Conservation (phyloP, 169 alveolate species). For the Pseudocohnilembus persalinus region DNA sequence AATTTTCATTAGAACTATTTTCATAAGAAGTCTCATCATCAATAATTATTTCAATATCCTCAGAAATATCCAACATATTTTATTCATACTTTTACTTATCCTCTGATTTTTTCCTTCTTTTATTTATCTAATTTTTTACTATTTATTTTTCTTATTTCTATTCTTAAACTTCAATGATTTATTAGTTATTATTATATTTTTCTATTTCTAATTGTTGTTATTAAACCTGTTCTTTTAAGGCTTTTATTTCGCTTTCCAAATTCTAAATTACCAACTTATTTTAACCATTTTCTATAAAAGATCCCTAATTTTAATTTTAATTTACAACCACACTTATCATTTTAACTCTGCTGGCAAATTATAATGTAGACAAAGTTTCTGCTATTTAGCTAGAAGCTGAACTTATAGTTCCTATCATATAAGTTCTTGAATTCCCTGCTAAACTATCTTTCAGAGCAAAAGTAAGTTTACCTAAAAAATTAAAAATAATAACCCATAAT, state of each 20-base stretch:
- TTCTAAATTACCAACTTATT: neutral
- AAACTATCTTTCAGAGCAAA: constrained; percentile 70
- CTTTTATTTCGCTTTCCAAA: neutral
- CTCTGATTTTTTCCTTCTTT: no score
- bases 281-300: no score
- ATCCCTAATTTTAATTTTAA: no score
- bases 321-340: constrained; percentile 31
- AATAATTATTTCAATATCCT: no score
- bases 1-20: no score
- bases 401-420: constrained; percentile 63
- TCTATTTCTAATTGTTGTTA: neutral
- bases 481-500: constrained; percentile 75
- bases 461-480: constrained; percentile 65
- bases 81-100: no score
- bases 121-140: no score
- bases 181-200: no score
- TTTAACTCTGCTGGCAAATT: constrained; percentile 77
- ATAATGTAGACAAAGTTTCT: constrained; percentile 70
- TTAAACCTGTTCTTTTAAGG: neutral
- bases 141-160: no score
- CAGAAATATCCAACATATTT: no score
- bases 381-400: constrained; percentile 61
- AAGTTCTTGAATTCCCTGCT: constrained; percentile 72
- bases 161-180: no score
- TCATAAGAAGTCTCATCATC: no score